Evolutionary conservation across 1,284 basidiomycete genomes (phyloP).

Genomic region (Waitea zeae): DNA sequence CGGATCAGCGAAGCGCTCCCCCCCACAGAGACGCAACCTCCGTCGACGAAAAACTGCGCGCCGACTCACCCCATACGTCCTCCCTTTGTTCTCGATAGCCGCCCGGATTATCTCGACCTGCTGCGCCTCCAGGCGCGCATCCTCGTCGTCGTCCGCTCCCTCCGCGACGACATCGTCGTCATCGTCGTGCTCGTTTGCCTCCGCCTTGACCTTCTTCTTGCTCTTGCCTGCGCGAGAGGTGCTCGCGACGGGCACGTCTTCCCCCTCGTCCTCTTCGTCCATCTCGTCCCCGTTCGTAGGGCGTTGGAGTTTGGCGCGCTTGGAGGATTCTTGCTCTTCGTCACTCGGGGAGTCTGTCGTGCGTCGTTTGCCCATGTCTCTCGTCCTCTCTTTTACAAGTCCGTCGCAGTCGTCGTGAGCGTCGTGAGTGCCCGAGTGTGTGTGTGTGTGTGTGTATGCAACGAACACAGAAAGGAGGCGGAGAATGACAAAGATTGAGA

Average conservation of each 20-base stretch:
- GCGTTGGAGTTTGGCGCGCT: neutral
- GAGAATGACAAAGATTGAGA: too few species aligned
- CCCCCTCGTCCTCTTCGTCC: slow-evolving; percentile 11
- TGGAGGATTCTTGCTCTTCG: too few species aligned
- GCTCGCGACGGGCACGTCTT: too few species aligned
- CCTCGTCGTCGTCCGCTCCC: slow-evolving; percentile 17
- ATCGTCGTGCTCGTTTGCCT: slow-evolving; percentile 12
- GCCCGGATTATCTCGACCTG: slow-evolving; percentile 37
- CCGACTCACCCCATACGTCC: slow-evolving; percentile 10
- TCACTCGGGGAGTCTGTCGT: too few species aligned
- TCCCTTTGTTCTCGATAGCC: slow-evolving; percentile 32
- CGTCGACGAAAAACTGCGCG: neutral
- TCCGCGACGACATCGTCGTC: slow-evolving; percentile 13
- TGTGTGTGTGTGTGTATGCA: too few species aligned
- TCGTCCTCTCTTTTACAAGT: too few species aligned
- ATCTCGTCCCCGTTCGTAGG: neutral
- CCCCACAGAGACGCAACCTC: neutral
- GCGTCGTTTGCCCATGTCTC: too few species aligned
- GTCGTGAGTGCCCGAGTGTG: too few species aligned
- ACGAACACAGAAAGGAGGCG: too few species aligned
- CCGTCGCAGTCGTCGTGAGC: too few species aligned
- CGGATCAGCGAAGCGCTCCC: neutral
- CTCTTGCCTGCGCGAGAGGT: slow-evolving; percentile 10
- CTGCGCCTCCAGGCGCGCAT: slow-evolving; percentile 38
- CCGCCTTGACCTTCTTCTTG: slow-evolving; percentile 19